Percentiles rank a stretch among this genome's conserved stretches.
phyloP scores from a whole-genome alignment of 352 stramenopile species.

The Phytophthora podocarpi region DNA sequence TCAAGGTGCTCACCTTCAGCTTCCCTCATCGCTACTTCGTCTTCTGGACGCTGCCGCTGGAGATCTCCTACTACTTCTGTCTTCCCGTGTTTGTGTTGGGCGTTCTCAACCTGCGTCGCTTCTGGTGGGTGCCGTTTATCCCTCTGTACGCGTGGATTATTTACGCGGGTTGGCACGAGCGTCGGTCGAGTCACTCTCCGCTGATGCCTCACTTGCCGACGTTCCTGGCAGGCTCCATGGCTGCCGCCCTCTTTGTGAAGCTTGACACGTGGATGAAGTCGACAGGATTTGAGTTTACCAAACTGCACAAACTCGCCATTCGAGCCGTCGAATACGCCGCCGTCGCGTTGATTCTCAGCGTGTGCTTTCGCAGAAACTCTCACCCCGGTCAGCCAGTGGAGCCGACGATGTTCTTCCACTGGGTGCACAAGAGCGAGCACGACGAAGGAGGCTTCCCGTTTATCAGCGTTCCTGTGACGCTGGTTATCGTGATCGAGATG shows the following conservation, averaged over 20 bases:
- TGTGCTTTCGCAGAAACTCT: conserved; percentile 32
- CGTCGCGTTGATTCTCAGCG: conserved; percentile 37
- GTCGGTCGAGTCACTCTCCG: conserved; percentile 35
- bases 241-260: conserved; percentile 39
- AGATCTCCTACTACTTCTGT: conserved; percentile 59
- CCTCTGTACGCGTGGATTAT: conserved; percentile 39
- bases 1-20: conserved; percentile 51
- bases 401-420: conserved; percentile 45
- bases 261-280: conserved; percentile 26
- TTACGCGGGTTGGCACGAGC: conserved; percentile 23
- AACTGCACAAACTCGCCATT: conserved; percentile 18
- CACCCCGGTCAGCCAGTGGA: conserved; percentile 3
- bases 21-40: conserved; percentile 43
- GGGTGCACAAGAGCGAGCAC: conserved; percentile 26
- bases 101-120: conserved; percentile 27
- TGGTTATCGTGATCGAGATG: conserved; percentile 50
- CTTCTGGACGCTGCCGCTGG: conserved; percentile 67
- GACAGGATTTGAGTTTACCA: conserved; percentile 27
- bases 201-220: conserved; percentile 40
- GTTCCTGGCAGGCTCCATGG: conserved; percentile 51
- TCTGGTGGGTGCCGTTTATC: conserved; percentile 42
- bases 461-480: conserved; percentile 37
- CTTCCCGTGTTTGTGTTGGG: conserved; percentile 41
- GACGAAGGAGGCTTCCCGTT: conserved; percentile 35
- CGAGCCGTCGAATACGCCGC: conserved; percentile 28